Evolutionary conservation across 1,139 yeast genomes (phyloP).

Genomic region (Yamadazyma diospyri): DNA sequence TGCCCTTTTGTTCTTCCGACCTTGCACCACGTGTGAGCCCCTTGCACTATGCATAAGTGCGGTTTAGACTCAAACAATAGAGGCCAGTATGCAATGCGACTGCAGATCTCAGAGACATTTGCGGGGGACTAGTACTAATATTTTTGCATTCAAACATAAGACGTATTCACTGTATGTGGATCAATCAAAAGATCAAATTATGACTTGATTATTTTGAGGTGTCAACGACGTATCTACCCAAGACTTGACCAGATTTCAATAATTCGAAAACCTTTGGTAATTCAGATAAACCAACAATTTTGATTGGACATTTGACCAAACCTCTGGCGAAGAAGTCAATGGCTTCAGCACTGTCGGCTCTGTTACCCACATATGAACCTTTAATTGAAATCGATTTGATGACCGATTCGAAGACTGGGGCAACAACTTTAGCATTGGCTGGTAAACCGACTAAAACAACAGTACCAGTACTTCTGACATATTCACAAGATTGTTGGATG

Average conservation of each 20-base stretch:
- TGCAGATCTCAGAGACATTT: not conserved
- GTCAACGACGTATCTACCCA: constrained; percentile 78
- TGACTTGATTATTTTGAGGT: constrained; percentile 34
- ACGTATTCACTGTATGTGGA: not conserved
- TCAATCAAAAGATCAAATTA: no score
- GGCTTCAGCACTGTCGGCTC: constrained; percentile 77
- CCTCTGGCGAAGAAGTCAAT: constrained; percentile 72
- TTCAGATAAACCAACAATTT: constrained; percentile 65
- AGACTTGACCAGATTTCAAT: constrained; percentile 69
- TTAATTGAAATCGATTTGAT: constrained; percentile 59
- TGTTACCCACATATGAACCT: constrained; percentile 79
- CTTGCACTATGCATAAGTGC: no score
- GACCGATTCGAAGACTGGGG: constrained; percentile 64
- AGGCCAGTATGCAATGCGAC: no score
- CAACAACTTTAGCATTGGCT: constrained; percentile 62
- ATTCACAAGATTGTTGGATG: constrained; percentile 57
- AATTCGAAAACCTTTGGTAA: constrained; percentile 58
- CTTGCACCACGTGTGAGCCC: no score
- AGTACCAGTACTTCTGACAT: constrained; percentile 66
- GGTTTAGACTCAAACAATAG: no score
- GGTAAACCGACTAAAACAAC: constrained; percentile 75
- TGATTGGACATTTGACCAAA: constrained; percentile 64
- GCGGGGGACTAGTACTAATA: not conserved
- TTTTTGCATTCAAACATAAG: constrained; percentile 1
- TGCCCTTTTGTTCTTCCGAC: no score